Percentiles rank a stretch among this genome's conserved stretches.
Conservation (phyloP, 176 grass and related monocot genomes). For the Dactylis glomerata region DNA sequence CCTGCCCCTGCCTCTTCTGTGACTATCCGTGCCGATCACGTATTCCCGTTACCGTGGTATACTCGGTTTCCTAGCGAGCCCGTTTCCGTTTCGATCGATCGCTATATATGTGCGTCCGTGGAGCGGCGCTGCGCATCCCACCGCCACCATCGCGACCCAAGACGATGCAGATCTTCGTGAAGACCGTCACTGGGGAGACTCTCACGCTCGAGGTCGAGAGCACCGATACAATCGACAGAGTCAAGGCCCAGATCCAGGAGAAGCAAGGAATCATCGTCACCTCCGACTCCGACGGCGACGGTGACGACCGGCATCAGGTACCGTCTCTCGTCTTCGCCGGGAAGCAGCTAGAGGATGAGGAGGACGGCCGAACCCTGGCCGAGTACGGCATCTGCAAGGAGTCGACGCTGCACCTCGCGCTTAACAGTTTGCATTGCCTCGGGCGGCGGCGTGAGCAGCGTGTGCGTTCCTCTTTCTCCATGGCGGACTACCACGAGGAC, state of each 20-base stretch:
- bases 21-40: not conserved
- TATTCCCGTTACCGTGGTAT: not conserved
- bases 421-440: too few species aligned
- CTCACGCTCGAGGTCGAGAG: slow-evolving; percentile 97
- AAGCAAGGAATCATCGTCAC: not conserved
- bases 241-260: slow-evolving; percentile 45
- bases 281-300: not conserved
- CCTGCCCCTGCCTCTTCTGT: not conserved
- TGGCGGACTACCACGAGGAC: slow-evolving; percentile 28
- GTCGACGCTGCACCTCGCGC: not conserved
- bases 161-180: slow-evolving; percentile 95
- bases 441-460: not conserved
- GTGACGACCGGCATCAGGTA: not conserved
- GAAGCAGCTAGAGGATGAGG: not conserved
- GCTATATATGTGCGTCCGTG: not conserved
- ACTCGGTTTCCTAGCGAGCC: not conserved
- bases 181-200: slow-evolving; percentile 87
- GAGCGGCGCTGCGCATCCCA: not conserved
- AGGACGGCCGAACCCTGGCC: not conserved
- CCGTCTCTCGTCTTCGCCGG: not conserved
- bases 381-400: not conserved
- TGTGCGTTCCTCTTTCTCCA: not conserved
- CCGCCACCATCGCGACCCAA: not conserved
- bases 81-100: not conserved
- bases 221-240: slow-evolving; percentile 89